These are phyloP conservation scores for Xylaria grammica DNA, from an alignment of 495 filamentous ascomycete species.

Conservation along the genomic window DNA sequence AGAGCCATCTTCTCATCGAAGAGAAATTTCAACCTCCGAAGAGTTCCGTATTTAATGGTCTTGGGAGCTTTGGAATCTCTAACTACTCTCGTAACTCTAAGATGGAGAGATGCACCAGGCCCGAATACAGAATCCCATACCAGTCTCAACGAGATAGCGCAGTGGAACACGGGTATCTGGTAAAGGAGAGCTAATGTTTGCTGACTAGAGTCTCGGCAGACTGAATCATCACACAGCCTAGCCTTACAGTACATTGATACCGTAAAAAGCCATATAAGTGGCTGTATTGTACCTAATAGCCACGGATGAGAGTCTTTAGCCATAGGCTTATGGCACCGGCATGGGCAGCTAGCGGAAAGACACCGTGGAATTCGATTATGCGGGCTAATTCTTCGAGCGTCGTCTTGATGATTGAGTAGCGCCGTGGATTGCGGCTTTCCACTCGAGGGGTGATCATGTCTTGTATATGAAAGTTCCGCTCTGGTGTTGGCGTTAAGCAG, in stretches of 20 bases:
- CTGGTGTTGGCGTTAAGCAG: background rate
- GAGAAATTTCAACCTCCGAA: background rate
- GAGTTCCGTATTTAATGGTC: background rate
- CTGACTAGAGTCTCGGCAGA: background rate
- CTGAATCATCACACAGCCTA: background rate
- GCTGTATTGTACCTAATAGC: background rate
- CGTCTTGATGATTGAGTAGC: background rate
- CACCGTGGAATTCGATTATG: background rate
- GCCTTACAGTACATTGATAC: background rate
- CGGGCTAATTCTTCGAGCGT: background rate
- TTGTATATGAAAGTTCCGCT: background rate
- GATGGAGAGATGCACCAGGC: constrained; percentile 3
- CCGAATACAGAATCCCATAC: background rate
- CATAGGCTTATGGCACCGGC: background rate
- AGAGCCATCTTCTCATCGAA: background rate
- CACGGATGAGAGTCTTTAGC: background rate
- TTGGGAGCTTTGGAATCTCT: too few species aligned
- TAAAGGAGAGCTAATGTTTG: background rate
- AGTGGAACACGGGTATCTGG: background rate
- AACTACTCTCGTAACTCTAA: background rate
- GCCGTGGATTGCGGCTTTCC: background rate
- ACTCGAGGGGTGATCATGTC: background rate
- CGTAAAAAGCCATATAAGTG: background rate
- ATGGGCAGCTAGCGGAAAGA: background rate
- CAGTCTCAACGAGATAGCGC: background rate